phyloP scores from a whole-genome alignment of 2,329 filamentous ascomycete species.

The Scedosporium aurantiacum region DNA sequence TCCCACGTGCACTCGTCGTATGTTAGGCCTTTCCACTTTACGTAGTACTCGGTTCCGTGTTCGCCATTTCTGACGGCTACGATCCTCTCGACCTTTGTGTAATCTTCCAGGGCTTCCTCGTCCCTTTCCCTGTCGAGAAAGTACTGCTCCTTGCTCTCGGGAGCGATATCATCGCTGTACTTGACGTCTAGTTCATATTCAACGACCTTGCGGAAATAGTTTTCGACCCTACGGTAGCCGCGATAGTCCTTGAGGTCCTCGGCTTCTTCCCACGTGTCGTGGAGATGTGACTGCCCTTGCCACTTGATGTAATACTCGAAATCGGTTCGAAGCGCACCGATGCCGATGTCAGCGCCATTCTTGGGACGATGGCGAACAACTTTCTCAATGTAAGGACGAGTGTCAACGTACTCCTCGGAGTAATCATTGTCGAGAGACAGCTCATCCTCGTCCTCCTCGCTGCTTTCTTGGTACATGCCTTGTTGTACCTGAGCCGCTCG shows the following conservation, averaged over 20 bases:
- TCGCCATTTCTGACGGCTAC: constrained; percentile 75
- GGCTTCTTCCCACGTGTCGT: constrained; percentile 87
- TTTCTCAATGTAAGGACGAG: constrained; percentile 76
- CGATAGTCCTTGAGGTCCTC: constrained; percentile 65
- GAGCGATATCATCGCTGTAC: constrained; percentile 63
- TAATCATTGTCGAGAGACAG: constrained; percentile 55
- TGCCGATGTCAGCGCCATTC: constrained; percentile 50
- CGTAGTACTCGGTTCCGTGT: constrained; percentile 74
- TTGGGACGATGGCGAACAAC: constrained; percentile 78
- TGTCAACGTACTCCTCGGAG: constrained; percentile 59
- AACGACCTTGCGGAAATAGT: constrained; percentile 81
- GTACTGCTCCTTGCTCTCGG: constrained; percentile 86
- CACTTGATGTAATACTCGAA: constrained; percentile 95
- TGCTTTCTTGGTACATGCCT: constrained; percentile 55
- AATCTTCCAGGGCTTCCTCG: constrained; percentile 78
- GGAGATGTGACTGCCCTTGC: constrained; percentile 89
- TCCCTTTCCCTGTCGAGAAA: constrained; percentile 90
- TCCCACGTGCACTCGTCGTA: constrained; percentile 98
- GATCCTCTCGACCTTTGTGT: constrained; percentile 84
- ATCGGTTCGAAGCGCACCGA: constrained; percentile 55
- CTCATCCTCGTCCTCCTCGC: constrained; percentile 48
- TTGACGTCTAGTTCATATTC: constrained; percentile 68
- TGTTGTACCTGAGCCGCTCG: constrained; percentile 63
- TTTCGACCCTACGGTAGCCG: constrained; percentile 82
- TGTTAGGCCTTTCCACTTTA: constrained; percentile 92